phyloP scores from a whole-genome alignment of 495 filamentous ascomycete genomes.

The Aspergillus sclerotiicarbonarius region DNA sequence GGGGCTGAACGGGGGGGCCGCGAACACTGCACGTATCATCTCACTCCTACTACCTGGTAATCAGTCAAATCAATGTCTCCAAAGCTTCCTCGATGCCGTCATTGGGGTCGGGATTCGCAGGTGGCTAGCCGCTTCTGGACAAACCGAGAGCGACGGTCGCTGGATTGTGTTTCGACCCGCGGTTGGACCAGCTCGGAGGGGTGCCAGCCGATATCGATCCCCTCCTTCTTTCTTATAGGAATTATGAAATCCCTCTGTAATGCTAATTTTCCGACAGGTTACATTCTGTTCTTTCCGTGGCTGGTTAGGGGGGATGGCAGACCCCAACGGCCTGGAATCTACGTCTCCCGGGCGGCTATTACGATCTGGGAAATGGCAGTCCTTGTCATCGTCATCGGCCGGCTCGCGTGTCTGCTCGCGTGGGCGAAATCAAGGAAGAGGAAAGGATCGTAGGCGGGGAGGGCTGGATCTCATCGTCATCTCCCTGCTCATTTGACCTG shows the following conservation, averaged over 20 bases:
- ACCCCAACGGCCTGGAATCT: background rate
- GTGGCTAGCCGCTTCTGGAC: conserved; percentile 21
- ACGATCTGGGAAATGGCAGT: background rate
- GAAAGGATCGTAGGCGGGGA: conserved; percentile 1
- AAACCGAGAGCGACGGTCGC: conserved; percentile 14
- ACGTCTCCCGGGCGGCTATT: background rate
- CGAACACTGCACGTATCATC: too few relatives aligned
- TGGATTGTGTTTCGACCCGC: background rate
- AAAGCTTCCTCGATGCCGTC: conserved; percentile 13
- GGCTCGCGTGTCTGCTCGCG: conserved; percentile 16
- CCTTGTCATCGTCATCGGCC: background rate
- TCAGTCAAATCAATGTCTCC: background rate
- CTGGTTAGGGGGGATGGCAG: too few relatives aligned
- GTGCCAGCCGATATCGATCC: background rate
- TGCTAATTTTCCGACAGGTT: too few relatives aligned
- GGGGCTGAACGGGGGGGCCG: background rate
- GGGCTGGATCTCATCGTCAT: conserved; percentile 9
- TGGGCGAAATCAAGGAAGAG: conserved; percentile 11
- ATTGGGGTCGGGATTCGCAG: conserved; percentile 8
- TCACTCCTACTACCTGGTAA: background rate
- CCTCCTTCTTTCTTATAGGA: background rate
- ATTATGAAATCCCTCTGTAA: too few relatives aligned
- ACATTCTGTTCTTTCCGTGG: background rate
- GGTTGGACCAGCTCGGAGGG: background rate
- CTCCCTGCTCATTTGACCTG: conserved; percentile 6